Conservation (phyloP, 2,329 filamentous ascomycete genomes). For the Fusarium brachygibbosum region DNA sequence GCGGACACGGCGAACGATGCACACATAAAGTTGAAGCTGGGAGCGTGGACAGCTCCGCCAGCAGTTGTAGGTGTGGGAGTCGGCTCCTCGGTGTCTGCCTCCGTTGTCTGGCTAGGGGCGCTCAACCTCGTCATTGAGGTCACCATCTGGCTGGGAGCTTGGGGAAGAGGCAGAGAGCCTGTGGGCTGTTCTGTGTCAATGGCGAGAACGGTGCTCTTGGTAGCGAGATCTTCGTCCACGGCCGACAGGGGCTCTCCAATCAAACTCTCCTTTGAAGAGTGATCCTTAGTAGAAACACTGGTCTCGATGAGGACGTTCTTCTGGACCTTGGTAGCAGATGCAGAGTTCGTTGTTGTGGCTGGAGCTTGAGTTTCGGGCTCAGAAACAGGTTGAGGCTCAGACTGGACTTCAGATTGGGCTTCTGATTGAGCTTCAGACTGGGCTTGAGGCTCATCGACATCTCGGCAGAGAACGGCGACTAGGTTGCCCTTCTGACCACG, state of each 20-base stretch:
- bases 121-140: slow-evolving; percentile 29
- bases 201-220: slow-evolving; percentile 39
- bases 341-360: slow-evolving; percentile 11
- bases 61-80: slow-evolving; percentile 30
- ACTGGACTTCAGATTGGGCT: slow-evolving; percentile 22
- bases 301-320: slow-evolving; percentile 40
- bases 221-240: slow-evolving; percentile 38
- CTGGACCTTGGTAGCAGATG: slow-evolving; percentile 20
- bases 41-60: slow-evolving; percentile 29
- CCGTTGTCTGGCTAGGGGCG: slow-evolving; percentile 11
- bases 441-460: slow-evolving; percentile 29
- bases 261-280: slow-evolving; percentile 11
- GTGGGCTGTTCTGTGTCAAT: slow-evolving; percentile 43
- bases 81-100: slow-evolving; percentile 10
- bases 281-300: not conserved
- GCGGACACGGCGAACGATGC: slow-evolving; percentile 38
- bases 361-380: slow-evolving; percentile 13
- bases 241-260: slow-evolving; percentile 29
- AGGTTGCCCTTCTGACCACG: slow-evolving; percentile 56
- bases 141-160: slow-evolving; percentile 20
- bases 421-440: slow-evolving; percentile 16
- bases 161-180: slow-evolving; percentile 34
- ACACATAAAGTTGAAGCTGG: slow-evolving; percentile 34
- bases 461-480: slow-evolving; percentile 54
- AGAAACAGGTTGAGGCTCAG: slow-evolving; percentile 13